Base-by-base conservation (phyloP, 2,329 filamentous ascomycete genomes). In the Talaromyces sp. region DNA sequence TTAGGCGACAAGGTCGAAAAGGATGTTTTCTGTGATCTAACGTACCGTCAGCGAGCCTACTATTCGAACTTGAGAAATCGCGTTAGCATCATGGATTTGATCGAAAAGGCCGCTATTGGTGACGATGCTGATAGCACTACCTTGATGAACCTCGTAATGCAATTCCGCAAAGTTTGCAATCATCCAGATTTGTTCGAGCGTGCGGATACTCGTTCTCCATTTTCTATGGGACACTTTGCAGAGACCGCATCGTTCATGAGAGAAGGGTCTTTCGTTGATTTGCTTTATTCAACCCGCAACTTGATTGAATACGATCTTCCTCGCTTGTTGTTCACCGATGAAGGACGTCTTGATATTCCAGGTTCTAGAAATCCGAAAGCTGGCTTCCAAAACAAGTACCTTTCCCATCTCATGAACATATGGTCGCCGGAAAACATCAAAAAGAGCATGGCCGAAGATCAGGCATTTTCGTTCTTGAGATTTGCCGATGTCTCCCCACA, bases 121-220 rank as follows among this genome's bases (percentile, higher is more conserved):
- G 93, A 97, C 72, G 95, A 98, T 59, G 89, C 94, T 72, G 95
- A 98, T 75, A 96, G 92, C 40, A 93, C 94, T 47, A 98, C 94
- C 1, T 81, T 99, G 73, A 98, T 99, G 95, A 99, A 99, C 78
- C 84, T 99, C 69, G 95, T 99, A 69, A 99, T 99, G 95, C 95
- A 99, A 80, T 99, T 99, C 86, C 88, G 95, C 72, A 99, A 99
- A 81, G 95, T 99, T 65, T 99, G 95, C 82, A 99, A 99, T 75
- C 95, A 99, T 76, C 95, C 95, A 0, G 95, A 99, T 79, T 80
- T 99, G 38, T 99, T 99, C 71, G 93, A 99, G 78, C 90, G 95
- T 54, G 93, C 94, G 10, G 94, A 98, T 67, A 96, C 92, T 8
- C 89, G 87, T 27, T 97, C 93, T 8, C 92, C 95, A 0, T 89